Conservation (phyloP, 129 eudicot genomes). For the Logfia minima region DNA sequence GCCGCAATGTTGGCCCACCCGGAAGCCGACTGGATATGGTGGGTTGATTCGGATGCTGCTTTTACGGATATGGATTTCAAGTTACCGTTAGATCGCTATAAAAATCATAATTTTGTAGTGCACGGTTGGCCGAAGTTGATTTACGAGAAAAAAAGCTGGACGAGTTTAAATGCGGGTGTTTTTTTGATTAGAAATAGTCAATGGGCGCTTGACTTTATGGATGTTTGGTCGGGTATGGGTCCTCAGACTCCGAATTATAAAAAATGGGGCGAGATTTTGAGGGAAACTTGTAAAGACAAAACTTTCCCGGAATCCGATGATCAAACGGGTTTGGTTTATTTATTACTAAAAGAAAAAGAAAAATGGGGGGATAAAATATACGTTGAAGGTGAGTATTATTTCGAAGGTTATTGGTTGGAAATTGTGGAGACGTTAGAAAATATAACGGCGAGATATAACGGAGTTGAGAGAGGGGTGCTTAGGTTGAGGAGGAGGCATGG, state of each 20-base stretch:
- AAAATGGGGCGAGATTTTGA: slow-evolving; percentile 61
- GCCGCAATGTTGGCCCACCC: slow-evolving; percentile 96
- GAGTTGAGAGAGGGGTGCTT: slow-evolving; percentile 44
- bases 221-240: slow-evolving; percentile 78
- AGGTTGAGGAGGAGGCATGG: slow-evolving; percentile 64
- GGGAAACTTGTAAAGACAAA: slow-evolving; percentile 57
- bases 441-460: slow-evolving; percentile 40
- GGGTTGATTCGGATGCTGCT: slow-evolving; percentile 93
- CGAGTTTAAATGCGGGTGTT: slow-evolving; percentile 83
- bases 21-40: slow-evolving; percentile 97
- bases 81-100: slow-evolving; percentile 56
- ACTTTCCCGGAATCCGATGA: slow-evolving; percentile 66
- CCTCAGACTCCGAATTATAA: slow-evolving; percentile 64
- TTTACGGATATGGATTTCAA: slow-evolving; percentile 77
- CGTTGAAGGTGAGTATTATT: slow-evolving; percentile 68
- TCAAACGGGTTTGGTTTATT: slow-evolving; percentile 72
- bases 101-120: slow-evolving; percentile 51
- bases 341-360: slow-evolving; percentile 56
- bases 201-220: slow-evolving; percentile 88
- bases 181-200: slow-evolving; percentile 75
- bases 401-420: slow-evolving; percentile 91
- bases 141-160: slow-evolving; percentile 70
- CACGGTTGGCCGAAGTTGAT: slow-evolving; percentile 69
- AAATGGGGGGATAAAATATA: slow-evolving; percentile 72
- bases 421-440: slow-evolving; percentile 56